phyloP scores from a whole-genome alignment of 495 filamentous ascomycete species.

The Staphylotrichum tortipilum region DNA sequence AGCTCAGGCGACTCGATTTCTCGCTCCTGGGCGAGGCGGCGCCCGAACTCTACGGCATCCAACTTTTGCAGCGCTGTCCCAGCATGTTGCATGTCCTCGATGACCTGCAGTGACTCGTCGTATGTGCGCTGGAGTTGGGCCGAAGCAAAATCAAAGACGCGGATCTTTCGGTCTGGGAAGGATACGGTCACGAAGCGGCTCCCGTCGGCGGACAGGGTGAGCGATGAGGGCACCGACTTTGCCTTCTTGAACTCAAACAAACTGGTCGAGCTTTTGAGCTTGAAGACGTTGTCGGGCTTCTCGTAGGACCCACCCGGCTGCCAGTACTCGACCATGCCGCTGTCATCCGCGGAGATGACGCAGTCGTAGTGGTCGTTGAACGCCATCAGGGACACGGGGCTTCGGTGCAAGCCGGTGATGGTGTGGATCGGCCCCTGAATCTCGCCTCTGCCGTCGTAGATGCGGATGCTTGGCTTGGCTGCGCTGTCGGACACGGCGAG shows the following conservation, averaged over 20 bases:
- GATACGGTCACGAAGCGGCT: conserved; percentile 83
- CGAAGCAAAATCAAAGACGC: conserved; percentile 84
- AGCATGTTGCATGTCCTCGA: conserved; percentile 90
- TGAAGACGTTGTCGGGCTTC: conserved; percentile 86
- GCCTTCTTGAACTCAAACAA: conserved; percentile 96
- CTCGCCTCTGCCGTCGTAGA: conserved; percentile 89
- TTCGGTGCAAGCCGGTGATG: conserved; percentile 65
- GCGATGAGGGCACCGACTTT: conserved; percentile 74
- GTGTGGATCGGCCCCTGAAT: conserved; percentile 63
- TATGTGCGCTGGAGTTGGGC: conserved; percentile 87
- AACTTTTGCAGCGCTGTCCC: conserved; percentile 70
- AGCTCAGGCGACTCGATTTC: conserved; percentile 62
- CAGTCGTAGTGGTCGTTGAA: conserved; percentile 88
- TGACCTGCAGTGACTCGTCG: conserved; percentile 79
- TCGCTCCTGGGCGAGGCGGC: conserved; percentile 76
- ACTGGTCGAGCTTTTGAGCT: conserved; percentile 83
- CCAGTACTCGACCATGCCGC: conserved; percentile 98
- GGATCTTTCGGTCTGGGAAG: conserved; percentile 84
- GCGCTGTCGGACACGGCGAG: conserved; percentile 78
- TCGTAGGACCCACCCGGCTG: conserved; percentile 68
- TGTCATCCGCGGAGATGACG: conserved; percentile 78
- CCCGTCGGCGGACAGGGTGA: conserved; percentile 79
- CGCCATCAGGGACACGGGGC: conserved; percentile 69
- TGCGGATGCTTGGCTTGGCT: conserved; percentile 56
- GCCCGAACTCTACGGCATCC: conserved; percentile 85